phyloP scores from a whole-genome alignment of 1,284 basidiomycete genomes.

The Tylopilus sp. region DNA sequence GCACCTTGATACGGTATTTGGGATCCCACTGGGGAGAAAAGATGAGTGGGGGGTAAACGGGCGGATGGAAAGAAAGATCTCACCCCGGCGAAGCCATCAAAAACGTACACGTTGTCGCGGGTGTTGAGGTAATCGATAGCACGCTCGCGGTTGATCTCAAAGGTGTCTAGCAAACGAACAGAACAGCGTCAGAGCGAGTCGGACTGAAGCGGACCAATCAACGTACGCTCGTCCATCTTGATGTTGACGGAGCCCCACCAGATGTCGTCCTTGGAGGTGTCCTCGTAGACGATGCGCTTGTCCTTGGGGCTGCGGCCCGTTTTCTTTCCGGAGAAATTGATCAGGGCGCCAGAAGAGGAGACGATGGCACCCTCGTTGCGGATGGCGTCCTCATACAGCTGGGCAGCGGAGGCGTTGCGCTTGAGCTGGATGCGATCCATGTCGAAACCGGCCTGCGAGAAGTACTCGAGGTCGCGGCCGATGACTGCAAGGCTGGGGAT shows the following conservation, averaged over 20 bases:
- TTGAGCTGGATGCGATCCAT: slow-evolving; percentile 87
- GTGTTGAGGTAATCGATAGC: slow-evolving; percentile 99
- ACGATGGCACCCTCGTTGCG: slow-evolving; percentile 98
- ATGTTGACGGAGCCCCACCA: slow-evolving; percentile 99
- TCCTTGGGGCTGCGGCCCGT: slow-evolving; percentile 98
- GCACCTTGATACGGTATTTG: slow-evolving; percentile 99
- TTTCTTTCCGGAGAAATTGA: slow-evolving; percentile 99
- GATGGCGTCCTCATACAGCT: slow-evolving; percentile 98
- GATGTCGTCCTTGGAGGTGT: slow-evolving; percentile 95
- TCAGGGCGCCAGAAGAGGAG: slow-evolving; percentile 92
- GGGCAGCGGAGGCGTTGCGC: slow-evolving; percentile 93
- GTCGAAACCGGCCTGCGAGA: slow-evolving; percentile 99
- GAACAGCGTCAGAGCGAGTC: not conserved
- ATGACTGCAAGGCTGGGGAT: slow-evolving; percentile 52
- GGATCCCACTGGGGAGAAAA: slow-evolving; percentile 77
- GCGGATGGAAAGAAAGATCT: slow-evolving; percentile 24
- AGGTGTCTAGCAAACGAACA: slow-evolving; percentile 67
- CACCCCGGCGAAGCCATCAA: slow-evolving; percentile 94
- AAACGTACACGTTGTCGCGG: slow-evolving; percentile 97
- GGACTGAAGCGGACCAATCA: not conserved
- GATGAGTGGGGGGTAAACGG: slow-evolving; percentile 7
- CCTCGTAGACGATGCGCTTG: slow-evolving; percentile 99
- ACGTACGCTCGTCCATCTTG: slow-evolving; percentile 94
- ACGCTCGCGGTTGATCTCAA: slow-evolving; percentile 99
- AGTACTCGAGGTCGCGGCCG: slow-evolving; percentile 92